Base-by-base conservation (phyloP, 345 rosid species). In the Boechera divaricarpa region DNA sequence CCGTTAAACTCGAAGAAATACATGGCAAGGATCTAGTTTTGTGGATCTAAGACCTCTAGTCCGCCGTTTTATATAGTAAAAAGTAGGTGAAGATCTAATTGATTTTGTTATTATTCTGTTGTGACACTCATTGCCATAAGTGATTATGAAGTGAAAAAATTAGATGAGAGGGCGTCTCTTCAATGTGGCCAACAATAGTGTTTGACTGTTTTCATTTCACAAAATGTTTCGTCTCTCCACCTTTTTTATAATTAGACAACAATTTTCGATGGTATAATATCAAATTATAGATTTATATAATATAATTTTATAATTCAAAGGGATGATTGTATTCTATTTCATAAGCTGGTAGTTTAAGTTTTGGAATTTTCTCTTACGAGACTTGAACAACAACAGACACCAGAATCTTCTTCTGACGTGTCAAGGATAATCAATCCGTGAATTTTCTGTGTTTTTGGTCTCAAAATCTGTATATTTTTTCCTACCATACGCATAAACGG, bases 361-460 rank as follows among this genome's bases (percentile, higher is more conserved):
- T 21, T 21, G 24, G 24, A 21, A 21, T 21, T 21, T 21, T 21
- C 24, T 21, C 24, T 21, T 21, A 21, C 24, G 24, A 21, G 33
- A 67, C 61, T 38, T 47, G 39, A 58, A 75, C 67, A 67, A 58
- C 78, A 75, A 74, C 78, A 57, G 41, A 74, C 72, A 74, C 52
- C 51, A 67, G 21, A 75, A 75, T 67, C 67, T 16, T 16, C 6
- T 21, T 67, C 45, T 29, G 35, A 73, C 12, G 45, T 73, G 77
- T 33, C 54, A 21, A 21, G 1, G 24, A 21, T 21, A 21, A 21
- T 21, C 1, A 21, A 21, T 21, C 24, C 24, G 13, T 36, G 5
- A 56, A 5, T 45, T 66, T 66, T 32, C 5, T 41, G 24, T 36
- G 15, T 24, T 58, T 59, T 72, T 10, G 12, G 32, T 73, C 56